A percentile compares a stretch with the other conserved stretches of the same genome.
phyloP scores from a whole-genome alignment of 768 basidiomycete species.

The Suillus occidentalis region DNA sequence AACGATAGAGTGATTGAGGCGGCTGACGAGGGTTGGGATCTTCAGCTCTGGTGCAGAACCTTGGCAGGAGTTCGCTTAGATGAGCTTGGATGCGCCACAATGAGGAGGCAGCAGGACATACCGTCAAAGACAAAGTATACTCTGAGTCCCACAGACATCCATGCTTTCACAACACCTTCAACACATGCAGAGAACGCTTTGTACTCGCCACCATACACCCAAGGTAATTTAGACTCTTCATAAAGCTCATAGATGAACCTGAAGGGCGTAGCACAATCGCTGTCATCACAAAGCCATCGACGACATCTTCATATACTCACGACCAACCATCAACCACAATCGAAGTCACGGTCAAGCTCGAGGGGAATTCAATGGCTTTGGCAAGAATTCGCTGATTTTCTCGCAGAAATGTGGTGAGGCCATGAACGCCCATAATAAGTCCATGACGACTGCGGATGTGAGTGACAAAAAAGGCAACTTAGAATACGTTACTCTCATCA shows the following conservation, averaged over 20 bases:
- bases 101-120: conserved; percentile 32
- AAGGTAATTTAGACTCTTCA: conserved; percentile 59
- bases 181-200: conserved; percentile 51
- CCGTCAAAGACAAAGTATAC: conserved; percentile 85
- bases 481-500: not conserved
- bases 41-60: conserved; percentile 74
- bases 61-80: conserved; percentile 27
- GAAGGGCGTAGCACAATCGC: conserved; percentile 6
- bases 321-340: conserved; percentile 86
- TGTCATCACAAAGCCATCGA: conserved; percentile 13
- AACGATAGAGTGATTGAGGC: conserved; percentile 57
- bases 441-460: conserved; percentile 3
- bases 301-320: conserved; percentile 49
- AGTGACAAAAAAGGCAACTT: conserved; percentile 5
- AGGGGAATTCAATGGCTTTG: conserved; percentile 34
- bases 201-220: conserved; percentile 89
- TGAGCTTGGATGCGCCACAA: conserved; percentile 13
- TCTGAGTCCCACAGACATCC: conserved; percentile 64
- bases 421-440: conserved; percentile 50
- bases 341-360: conserved; percentile 30
- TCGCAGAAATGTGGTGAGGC: conserved; percentile 51
- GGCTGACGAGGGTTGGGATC: conserved; percentile 62
- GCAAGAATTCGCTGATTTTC: conserved; percentile 44
- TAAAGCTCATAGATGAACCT: conserved; percentile 80
- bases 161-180: conserved; percentile 54